These are phyloP conservation scores for Trebouxia sp. DNA, from an alignment of 139 green algal genomes.

Conservation along the genomic window DNA sequence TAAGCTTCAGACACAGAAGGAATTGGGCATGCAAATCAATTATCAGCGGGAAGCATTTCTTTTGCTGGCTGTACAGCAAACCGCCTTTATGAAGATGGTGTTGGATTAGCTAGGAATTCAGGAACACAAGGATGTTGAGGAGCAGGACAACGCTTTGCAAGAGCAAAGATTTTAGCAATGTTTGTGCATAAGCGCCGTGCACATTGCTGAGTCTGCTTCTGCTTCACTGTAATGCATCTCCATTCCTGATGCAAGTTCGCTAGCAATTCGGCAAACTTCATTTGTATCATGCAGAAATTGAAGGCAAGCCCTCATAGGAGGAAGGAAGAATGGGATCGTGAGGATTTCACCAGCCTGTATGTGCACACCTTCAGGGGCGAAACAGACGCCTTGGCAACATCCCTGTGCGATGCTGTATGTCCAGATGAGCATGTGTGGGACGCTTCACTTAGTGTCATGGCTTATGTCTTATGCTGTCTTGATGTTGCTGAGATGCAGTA, in stretches of 20 bases:
- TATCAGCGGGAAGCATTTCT: background rate
- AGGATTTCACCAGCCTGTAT: constrained; percentile 3
- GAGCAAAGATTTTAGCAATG: too few relatives aligned
- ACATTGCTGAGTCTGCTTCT: too few relatives aligned
- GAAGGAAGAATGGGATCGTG: background rate
- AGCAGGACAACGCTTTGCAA: too few relatives aligned
- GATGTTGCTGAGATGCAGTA: constrained; percentile 2
- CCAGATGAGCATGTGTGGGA: background rate
- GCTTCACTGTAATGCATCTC: too few relatives aligned
- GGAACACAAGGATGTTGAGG: too few relatives aligned
- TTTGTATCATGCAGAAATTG: constrained; percentile 20
- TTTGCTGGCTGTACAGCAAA: background rate
- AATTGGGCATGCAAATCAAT: background rate
- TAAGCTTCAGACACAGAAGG: background rate
- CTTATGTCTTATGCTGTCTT: constrained; percentile 5
- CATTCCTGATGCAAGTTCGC: too few relatives aligned
- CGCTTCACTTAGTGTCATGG: background rate
- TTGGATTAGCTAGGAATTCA: too few relatives aligned
- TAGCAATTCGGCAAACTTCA: too few relatives aligned
- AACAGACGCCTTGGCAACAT: background rate
- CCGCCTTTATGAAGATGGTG: too few relatives aligned
- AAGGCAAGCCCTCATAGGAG: background rate
- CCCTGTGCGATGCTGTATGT: constrained; percentile 6
- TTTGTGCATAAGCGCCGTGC: too few relatives aligned
- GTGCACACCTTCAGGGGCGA: constrained; percentile 10